These are phyloP conservation scores for Phytophthora fragariae DNA, from an alignment of 352 stramenopile genomes.

Conservation along the genomic window DNA sequence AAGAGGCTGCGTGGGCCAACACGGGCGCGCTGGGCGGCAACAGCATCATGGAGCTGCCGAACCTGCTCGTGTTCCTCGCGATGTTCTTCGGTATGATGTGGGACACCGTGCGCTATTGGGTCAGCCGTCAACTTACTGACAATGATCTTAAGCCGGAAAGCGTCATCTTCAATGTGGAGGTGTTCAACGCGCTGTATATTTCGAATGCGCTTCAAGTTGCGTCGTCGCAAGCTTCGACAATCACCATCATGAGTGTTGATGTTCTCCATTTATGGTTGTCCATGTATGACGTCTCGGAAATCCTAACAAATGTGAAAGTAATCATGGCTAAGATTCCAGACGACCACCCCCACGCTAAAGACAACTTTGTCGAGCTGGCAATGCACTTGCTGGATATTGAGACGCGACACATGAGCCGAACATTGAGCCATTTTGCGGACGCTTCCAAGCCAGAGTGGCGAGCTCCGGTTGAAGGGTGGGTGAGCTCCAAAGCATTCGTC, in stretches of 20 bases:
- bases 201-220: slow-evolving; percentile 25
- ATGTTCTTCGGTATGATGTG: too few relatives aligned
- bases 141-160: slow-evolving; percentile 48
- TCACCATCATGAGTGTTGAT: slow-evolving; percentile 22
- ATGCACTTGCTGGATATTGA: slow-evolving; percentile 19
- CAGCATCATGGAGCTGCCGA: too few relatives aligned
- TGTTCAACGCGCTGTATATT: slow-evolving; percentile 44
- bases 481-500: not conserved
- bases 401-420: not conserved
- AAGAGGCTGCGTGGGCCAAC: too few relatives aligned
- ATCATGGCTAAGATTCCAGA: slow-evolving; percentile 23
- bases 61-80: too few relatives aligned
- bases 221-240: slow-evolving; percentile 16
- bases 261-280: slow-evolving; percentile 8
- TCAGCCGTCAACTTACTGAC: slow-evolving; percentile 23
- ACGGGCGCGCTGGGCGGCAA: too few relatives aligned
- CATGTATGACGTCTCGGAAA: not conserved
- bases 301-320: not conserved
- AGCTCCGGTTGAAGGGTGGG: slow-evolving; percentile 1
- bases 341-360: not conserved
- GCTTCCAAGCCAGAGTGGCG: slow-evolving; percentile 3
- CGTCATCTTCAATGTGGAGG: slow-evolving; percentile 55
- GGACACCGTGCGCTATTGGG: too few relatives aligned
- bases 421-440: not conserved
- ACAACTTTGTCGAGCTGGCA: slow-evolving; percentile 34